phyloP scores from a whole-genome alignment of 2,329 filamentous ascomycete species.

The Dothidotthia symphoricarpi region DNA sequence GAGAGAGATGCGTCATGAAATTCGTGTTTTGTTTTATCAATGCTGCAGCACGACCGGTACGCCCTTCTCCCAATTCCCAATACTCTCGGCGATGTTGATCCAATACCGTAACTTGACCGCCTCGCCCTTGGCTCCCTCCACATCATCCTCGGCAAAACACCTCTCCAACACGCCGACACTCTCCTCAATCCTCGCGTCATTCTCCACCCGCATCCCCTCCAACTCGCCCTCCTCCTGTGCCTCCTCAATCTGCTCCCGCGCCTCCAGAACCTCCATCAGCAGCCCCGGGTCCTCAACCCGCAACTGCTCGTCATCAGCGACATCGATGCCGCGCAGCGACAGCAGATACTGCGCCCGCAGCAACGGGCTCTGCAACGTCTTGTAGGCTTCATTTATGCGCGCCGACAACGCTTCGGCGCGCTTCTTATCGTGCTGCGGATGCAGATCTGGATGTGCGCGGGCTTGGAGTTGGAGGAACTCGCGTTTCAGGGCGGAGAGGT shows the following conservation, averaged over 20 bases:
- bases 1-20: no score
- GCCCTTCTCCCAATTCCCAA: conserved; percentile 82
- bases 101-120: conserved; percentile 82
- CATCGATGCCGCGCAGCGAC: conserved; percentile 67
- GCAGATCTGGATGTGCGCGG: conserved; percentile 70
- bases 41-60: conserved; percentile 59
- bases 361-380: conserved; percentile 75
- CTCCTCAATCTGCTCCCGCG: conserved; percentile 60
- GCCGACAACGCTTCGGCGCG: conserved; percentile 76
- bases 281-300: conserved; percentile 69
- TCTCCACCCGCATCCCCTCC: conserved; percentile 58
- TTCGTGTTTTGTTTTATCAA: no score
- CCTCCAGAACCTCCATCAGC: conserved; percentile 76
- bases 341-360: conserved; percentile 86
- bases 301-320: conserved; percentile 73
- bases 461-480: conserved; percentile 88
- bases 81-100: conserved; percentile 78
- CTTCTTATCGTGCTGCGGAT: conserved; percentile 50
- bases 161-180: conserved; percentile 63
- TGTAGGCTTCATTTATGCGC: conserved; percentile 88
- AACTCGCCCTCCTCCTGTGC: conserved; percentile 62
- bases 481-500: conserved; percentile 66
- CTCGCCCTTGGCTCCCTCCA: conserved; percentile 67
- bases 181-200: conserved; percentile 63
- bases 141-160: conserved; percentile 66